These are phyloP conservation scores for Debaryomycetaceae sp. DNA, from an alignment of 1,139 yeast species.

Conservation along the genomic window DNA sequence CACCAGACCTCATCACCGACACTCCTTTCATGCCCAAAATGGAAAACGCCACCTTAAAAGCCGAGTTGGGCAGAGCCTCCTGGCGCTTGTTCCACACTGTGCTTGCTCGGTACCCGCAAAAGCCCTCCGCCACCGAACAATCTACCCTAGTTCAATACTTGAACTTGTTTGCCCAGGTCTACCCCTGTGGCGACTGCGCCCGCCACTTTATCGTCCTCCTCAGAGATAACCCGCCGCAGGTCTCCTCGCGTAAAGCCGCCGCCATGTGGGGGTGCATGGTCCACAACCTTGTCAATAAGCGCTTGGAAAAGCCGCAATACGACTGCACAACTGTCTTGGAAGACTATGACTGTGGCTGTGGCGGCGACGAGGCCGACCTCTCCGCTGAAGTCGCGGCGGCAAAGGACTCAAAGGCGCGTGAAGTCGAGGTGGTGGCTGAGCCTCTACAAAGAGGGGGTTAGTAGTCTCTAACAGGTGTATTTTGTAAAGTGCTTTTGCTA, in stretches of 20 bases:
- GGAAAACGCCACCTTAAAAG: conserved; percentile 52
- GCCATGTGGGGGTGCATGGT: conserved; percentile 94
- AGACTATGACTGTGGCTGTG: conserved; percentile 96
- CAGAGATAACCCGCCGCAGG: conserved; percentile 73
- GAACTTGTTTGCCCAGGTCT: conserved; percentile 60
- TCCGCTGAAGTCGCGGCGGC: conserved; percentile 31
- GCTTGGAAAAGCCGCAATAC: conserved; percentile 58
- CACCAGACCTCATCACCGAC: no score
- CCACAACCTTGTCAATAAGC: conserved; percentile 78
- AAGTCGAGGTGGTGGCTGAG: conserved; percentile 18
- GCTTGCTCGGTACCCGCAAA: conserved; percentile 82
- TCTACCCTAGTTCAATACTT: conserved; percentile 47
- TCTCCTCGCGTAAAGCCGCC: conserved; percentile 65
- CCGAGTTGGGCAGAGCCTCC: conserved; percentile 76
- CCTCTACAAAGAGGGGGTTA: not conserved
- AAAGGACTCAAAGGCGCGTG: conserved; percentile 22
- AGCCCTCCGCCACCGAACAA: conserved; percentile 55
- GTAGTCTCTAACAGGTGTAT: no score
- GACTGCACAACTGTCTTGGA: conserved; percentile 80
- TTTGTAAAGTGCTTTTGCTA: no score
- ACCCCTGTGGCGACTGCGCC: conserved; percentile 95
- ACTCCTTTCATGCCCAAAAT: conserved; percentile 79
- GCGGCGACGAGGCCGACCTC: conserved; percentile 35
- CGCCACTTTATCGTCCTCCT: conserved; percentile 71
- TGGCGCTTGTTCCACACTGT: conserved; percentile 87